phyloP scores from a whole-genome alignment of 192 early-diverging fungal genomes.

The Spizellomyces punctatus region DNA sequence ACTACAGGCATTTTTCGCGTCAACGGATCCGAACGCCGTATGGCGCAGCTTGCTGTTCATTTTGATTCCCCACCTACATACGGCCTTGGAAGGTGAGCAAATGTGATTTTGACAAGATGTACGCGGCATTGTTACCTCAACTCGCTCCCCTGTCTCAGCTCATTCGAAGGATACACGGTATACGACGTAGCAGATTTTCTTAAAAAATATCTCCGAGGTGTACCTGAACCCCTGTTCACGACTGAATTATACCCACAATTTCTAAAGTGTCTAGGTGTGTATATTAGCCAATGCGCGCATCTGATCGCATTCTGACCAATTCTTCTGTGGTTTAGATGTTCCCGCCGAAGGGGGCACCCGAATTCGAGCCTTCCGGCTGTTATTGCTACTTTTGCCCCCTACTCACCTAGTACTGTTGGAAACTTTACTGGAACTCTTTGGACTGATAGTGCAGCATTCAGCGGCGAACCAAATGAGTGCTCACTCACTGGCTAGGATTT shows the following conservation, averaged over 20 bases:
- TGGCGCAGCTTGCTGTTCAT: conserved; percentile 36
- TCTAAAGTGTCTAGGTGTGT: conserved; percentile 44
- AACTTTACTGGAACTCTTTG: conserved; percentile 47
- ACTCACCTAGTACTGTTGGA: conserved; percentile 46
- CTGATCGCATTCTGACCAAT: background rate
- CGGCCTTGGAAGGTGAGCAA: conserved; percentile 33
- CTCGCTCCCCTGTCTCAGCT: conserved; percentile 5
- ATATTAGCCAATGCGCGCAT: background rate
- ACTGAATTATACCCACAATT: conserved; percentile 47
- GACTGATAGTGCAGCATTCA: conserved; percentile 26
- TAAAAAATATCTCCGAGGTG: conserved; percentile 47
- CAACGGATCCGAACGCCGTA: conserved; percentile 50
- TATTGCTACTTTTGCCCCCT: conserved; percentile 52
- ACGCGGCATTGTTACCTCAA: conserved; percentile 4
- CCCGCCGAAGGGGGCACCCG: conserved; percentile 41
- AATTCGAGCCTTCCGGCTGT: conserved; percentile 43
- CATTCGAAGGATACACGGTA: conserved; percentile 50
- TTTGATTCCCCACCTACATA: conserved; percentile 50
- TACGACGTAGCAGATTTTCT: conserved; percentile 56
- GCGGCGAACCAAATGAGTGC: conserved; percentile 51
- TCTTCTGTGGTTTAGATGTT: conserved; percentile 34
- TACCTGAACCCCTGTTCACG: conserved; percentile 56
- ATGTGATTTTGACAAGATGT: background rate
- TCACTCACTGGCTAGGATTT: conserved; percentile 48
- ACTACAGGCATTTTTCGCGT: conserved; percentile 52